These are phyloP conservation scores for Aspergillus awamori DNA, from an alignment of 2,329 filamentous ascomycete genomes.

Conservation along the genomic window DNA sequence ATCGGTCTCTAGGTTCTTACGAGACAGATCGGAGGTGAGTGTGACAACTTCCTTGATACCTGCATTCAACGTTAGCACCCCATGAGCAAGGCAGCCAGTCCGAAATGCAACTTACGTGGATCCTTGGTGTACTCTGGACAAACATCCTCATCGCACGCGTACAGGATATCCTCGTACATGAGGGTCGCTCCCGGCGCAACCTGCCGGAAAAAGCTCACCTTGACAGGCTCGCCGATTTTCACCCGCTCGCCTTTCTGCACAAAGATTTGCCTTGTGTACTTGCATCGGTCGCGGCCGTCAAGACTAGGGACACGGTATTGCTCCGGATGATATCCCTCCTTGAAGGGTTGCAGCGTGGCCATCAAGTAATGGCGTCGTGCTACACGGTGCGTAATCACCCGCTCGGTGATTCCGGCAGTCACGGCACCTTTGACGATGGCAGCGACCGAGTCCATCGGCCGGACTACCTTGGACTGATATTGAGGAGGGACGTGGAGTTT, in stretches of 20 bases:
- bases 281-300: constrained; percentile 97
- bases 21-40: constrained; percentile 91
- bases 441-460: constrained; percentile 97
- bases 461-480: constrained; percentile 97
- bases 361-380: constrained; percentile 98
- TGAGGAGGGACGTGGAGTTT: constrained; percentile 97
- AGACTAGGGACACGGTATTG: constrained; percentile 96
- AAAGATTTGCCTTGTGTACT: constrained; percentile 97
- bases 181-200: constrained; percentile 95
- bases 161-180: constrained; percentile 99
- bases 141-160: constrained; percentile 96
- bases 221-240: constrained; percentile 98
- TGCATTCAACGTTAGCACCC: constrained; percentile 42
- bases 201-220: constrained; percentile 97
- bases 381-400: constrained; percentile 94
- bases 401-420: constrained; percentile 95
- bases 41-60: constrained; percentile 99
- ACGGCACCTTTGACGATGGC: constrained; percentile 98
- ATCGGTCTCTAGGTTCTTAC: constrained; percentile 98
- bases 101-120: constrained; percentile 74
- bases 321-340: constrained; percentile 97
- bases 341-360: constrained; percentile 98
- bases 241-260: constrained; percentile 98
- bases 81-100: background rate
- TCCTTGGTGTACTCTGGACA: constrained; percentile 99